Base-by-base conservation (phyloP, 345 rosid genomes). In the Angophora floribunda region DNA sequence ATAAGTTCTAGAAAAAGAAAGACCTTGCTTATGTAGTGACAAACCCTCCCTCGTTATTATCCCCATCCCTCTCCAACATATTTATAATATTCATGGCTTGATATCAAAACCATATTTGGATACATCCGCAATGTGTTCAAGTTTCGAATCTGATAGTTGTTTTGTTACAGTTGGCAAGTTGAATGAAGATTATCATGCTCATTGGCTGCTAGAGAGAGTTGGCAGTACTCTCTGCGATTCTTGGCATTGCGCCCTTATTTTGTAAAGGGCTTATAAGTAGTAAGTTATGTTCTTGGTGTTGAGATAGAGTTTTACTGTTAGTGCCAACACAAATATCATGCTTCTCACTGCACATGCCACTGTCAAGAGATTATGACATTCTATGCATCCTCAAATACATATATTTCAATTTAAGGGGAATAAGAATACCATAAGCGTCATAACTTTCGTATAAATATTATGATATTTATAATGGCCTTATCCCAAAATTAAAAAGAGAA, bases 401-500 rank as follows among this genome's bases (percentile, higher is more conserved):
- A 0, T 51, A 55, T 21, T 55, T 4, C 10, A 7, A 55, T 21
- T 55, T 55, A 55, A 55, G 7, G 7, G 26, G 0, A 1, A 3
- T 3, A 55, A 55, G 26, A 9, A 55, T 10, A 55, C 19, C 4
- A 21, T 55, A 4, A 4, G 4, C 8, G 26, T 55, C 59, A 55
- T 55, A 55, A 55, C 0, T 55, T 55, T 21, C 0, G 0, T 6
- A 3, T 51, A 51, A n/a, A n/a, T n/a, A n/a, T n/a, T n/a, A n/a
- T n/a, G n/a, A n/a, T n/a, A n/a, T n/a, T n/a, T n/a, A n/a, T n/a
- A n/a, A n/a, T n/a, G n/a, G n/a, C n/a, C n/a, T n/a, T n/a, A n/a
- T n/a, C n/a, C n/a, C n/a, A n/a, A n/a, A n/a, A n/a, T n/a, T n/a
- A n/a, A n/a, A n/a, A n/a, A n/a, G n/a, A 17, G 59, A 53, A 53